These are phyloP conservation scores for Gossypium davidsonii DNA, from an alignment of 441 rosid species.

Conservation along the genomic window DNA sequence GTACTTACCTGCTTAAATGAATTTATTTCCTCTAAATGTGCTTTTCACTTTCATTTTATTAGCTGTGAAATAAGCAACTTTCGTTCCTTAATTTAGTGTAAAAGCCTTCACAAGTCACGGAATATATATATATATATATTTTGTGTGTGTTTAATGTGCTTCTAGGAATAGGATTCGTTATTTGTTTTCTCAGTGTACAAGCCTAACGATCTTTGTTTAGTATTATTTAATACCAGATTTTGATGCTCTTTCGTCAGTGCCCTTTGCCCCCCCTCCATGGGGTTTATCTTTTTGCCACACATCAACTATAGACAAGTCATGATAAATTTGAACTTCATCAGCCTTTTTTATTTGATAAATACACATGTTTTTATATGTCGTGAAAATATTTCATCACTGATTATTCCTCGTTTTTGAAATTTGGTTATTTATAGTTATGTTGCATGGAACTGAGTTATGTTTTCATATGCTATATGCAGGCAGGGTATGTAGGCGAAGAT, in stretches of 20 bases:
- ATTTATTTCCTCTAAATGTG: not conserved
- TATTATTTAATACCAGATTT: not conserved
- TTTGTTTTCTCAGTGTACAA: not conserved
- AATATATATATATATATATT: too few species aligned
- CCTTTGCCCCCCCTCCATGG: not conserved
- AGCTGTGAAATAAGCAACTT: not conserved
- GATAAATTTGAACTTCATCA: not conserved
- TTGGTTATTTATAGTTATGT: not conserved
- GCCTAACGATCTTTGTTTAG: not conserved
- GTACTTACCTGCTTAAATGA: not conserved
- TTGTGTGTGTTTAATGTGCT: too few species aligned
- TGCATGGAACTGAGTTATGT: conserved; percentile 1
- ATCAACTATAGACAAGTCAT: not conserved
- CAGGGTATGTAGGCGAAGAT: conserved; percentile 98
- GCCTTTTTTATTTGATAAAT: not conserved
- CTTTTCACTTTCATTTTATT: not conserved
- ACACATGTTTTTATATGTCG: not conserved
- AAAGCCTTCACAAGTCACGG: not conserved
- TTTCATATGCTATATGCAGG: conserved; percentile 45
- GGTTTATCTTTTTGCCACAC: not conserved
- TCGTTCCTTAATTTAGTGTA: not conserved
- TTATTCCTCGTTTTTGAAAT: not conserved
- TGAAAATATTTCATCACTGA: conserved; percentile 8
- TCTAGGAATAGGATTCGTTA: too few species aligned
- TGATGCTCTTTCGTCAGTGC: not conserved